Percentiles rank a stretch among this genome's conserved stretches.
Conservation (phyloP, 345 rosid species). For the Limnanthes douglasii region DNA sequence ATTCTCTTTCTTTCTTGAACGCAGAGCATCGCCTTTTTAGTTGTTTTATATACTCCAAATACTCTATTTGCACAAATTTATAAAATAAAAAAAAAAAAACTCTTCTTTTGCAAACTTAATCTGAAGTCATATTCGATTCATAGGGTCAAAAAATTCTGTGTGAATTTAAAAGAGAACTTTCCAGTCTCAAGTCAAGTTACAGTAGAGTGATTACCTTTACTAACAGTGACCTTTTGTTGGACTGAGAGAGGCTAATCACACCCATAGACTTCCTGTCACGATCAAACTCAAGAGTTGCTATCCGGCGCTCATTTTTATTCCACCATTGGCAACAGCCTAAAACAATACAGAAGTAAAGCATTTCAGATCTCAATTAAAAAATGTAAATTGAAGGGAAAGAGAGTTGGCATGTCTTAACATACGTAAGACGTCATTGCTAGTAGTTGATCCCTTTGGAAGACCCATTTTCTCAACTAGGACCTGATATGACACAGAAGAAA, state of each 20-base stretch:
- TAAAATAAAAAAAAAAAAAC: slow-evolving; percentile 8
- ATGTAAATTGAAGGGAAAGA: background rate
- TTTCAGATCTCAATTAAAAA: background rate
- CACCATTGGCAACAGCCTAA: slow-evolving; percentile 60
- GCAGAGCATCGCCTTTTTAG: too few species aligned
- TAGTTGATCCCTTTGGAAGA: slow-evolving; percentile 33
- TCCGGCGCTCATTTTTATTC: slow-evolving; percentile 55
- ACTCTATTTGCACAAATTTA: too few species aligned
- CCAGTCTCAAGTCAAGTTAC: too few species aligned
- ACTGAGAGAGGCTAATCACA: slow-evolving; percentile 71
- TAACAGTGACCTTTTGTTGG: slow-evolving; percentile 53
- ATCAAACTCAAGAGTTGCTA: slow-evolving; percentile 94
- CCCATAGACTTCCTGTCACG: slow-evolving; percentile 96
- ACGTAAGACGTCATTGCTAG: slow-evolving; percentile 32
- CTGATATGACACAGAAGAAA: slow-evolving; percentile 18
- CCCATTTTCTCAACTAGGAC: slow-evolving; percentile 98
- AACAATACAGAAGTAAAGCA: background rate
- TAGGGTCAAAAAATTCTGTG: too few species aligned
- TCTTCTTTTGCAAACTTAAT: too few species aligned
- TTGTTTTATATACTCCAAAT: too few species aligned
- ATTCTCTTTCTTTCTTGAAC: too few species aligned
- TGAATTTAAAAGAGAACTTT: too few species aligned
- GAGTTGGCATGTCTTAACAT: too few species aligned
- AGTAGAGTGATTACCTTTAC: too few species aligned
- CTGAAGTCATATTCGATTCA: too few species aligned